Base-by-base conservation (phyloP, 495 filamentous ascomycete genomes). In the Daldinia caldariorum region DNA sequence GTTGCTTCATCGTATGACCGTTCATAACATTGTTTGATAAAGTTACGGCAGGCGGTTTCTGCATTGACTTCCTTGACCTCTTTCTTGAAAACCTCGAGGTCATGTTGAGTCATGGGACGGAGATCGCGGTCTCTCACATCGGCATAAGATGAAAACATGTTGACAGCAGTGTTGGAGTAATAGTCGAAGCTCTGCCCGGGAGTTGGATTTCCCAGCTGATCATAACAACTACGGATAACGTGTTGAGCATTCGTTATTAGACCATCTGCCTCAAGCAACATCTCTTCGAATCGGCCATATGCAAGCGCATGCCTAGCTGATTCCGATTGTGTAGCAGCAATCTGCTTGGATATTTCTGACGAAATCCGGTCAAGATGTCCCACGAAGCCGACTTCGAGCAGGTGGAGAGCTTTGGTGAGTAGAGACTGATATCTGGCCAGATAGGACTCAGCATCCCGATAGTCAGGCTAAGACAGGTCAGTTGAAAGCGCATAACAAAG, bases 361-460 rank as follows among this genome's bases (percentile, higher is more conserved):
- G 82, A 83, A 22, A 81, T 76, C 50, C 81, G 79, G 18, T 84
- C 82, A 9, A 85, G 71, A 34, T 79, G 79, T 45, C 71, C 77
- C 0, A 72, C 80, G 66, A 87, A 86, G 22, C 80, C 80, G 54
- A 83, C 79, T 57, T 84, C 84, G 12, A 87, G 78, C n/a, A 87
- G 67, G 63, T 85, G 85, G 3, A 87, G 79, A 12, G 85, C 81
- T 60, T 85, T 84, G 6, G 83, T 83, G 45, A 91, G 83, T 8
- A 97, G 89, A 45, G 97, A 92, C 68, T 93, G 90, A 60, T 94
- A 94, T 16, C 95, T 90, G 41, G 96, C 94, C 26, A 97, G 86
- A 74, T 98, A 99, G 26, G 90, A 88, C 56, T 91, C 89, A 6
- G 93, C 88, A 77, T 98, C 95, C 61, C 91, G 89, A 79, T 97